Conservation (phyloP, 1,139 yeast genomes). For the Geotrichum carabidarum region DNA sequence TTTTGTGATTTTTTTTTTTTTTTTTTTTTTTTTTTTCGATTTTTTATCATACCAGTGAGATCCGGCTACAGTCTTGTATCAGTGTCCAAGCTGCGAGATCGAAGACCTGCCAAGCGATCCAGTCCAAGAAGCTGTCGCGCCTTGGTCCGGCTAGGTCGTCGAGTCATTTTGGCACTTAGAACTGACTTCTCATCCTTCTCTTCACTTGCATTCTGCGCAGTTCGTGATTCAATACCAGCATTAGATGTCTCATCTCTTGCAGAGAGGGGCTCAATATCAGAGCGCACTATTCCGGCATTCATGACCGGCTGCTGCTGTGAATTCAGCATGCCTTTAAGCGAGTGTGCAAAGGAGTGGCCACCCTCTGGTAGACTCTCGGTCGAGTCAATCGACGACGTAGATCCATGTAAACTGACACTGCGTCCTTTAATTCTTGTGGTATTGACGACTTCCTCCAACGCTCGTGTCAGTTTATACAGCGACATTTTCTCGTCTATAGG, state of each 20-base stretch:
- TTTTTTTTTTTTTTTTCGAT: not conserved
- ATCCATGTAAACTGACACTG: too few relatives aligned
- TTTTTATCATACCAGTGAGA: not conserved
- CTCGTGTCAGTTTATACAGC: constrained; percentile 30
- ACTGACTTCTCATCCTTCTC: not conserved
- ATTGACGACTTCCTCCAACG: constrained; percentile 32
- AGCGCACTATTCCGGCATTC: too few relatives aligned
- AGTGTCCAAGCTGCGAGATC: not conserved
- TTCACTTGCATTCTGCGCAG: too few relatives aligned
- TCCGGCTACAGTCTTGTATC: not conserved
- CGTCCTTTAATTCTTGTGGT: not conserved
- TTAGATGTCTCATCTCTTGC: too few relatives aligned
- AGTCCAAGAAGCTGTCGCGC: not conserved
- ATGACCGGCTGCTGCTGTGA: too few relatives aligned
- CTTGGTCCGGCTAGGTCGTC: not conserved
- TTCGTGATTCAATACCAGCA: too few relatives aligned
- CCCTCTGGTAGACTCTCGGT: too few relatives aligned
- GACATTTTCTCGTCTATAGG: constrained; percentile 24
- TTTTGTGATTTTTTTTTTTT: not conserved
- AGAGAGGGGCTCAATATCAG: too few relatives aligned
- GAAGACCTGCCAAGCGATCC: not conserved
- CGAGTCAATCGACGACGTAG: too few relatives aligned
- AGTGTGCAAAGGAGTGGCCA: too few relatives aligned
- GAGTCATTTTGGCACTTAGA: not conserved
- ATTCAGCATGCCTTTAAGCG: too few relatives aligned